Base-by-base conservation (phyloP, 495 filamentous ascomycete genomes). In the Aspergillus coremiiformis region DNA sequence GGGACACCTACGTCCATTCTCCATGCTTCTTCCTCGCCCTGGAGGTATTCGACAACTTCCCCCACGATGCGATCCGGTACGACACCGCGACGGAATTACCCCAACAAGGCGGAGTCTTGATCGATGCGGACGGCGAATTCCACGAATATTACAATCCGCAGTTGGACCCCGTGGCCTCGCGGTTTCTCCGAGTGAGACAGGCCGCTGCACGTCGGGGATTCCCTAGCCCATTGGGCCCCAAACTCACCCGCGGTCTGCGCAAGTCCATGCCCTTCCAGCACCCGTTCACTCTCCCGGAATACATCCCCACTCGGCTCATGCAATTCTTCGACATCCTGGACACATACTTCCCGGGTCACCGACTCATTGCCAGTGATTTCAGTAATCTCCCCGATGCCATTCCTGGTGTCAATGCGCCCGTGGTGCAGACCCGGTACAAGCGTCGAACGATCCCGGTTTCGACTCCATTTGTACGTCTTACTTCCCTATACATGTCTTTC, bases 21-120 rank as follows among this genome's bases (percentile, higher is more conserved):
- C 92, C 93, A 0, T 96, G 93, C 74, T 99, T 93, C 74, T 96
- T 99, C 74, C 79, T 99, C 4, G 93, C 91, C n/a, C 84, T 99
- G 59, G 93, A 99, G 64, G 93, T 99, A 50, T 91, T 96, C 61
- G 93, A 99, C 71, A 99, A 99, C 69, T 97, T 99, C 69, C 83
- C 87, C 20, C 93, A 99, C 72, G 93, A 99, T 72, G 77, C 83
- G 35, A 80, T 99, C 59, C 89, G 93, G 56, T 96, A 95, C 75
- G 83, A 96, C 66, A 69, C 78, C 5, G 60, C 67, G 29, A 94
- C 89, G 15, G 83, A 87, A 60, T 62, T 81, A 43, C 84, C 91
- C 0, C 77, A 93, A 42, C 93, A 99, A 69, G 89, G 88, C 35
- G 81, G 78, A 33, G 93, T 96, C 10, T 70, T 97, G 20, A 89